Evolutionary conservation across 192 early-diverging fungal genomes (phyloP).

Genomic region (Coemansia brasiliensis): DNA sequence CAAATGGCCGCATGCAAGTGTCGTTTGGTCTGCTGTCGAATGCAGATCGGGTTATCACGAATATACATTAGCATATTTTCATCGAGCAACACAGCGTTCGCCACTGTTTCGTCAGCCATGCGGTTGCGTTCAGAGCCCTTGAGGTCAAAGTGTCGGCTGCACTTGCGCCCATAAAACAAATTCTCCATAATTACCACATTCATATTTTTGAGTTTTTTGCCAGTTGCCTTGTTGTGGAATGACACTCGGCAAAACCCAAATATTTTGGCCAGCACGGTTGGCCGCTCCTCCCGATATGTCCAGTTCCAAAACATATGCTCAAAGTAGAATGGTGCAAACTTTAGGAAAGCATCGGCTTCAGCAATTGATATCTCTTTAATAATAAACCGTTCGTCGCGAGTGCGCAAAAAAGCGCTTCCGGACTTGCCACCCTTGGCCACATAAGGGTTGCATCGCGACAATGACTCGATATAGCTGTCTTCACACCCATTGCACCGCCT

Average conservation of each 20-base stretch:
- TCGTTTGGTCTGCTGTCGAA: slow-evolving; percentile 86
- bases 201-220: slow-evolving; percentile 77
- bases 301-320: slow-evolving; percentile 63
- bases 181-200: slow-evolving; percentile 97
- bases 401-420: slow-evolving; percentile 88
- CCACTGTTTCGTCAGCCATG: slow-evolving; percentile 83
- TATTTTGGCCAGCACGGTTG: slow-evolving; percentile 83
- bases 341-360: slow-evolving; percentile 84
- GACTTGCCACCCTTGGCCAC: slow-evolving; percentile 87
- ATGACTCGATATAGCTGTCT: slow-evolving; percentile 77
- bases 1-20: slow-evolving; percentile 80
- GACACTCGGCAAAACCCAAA: slow-evolving; percentile 92
- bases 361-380: slow-evolving; percentile 85
- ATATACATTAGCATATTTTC: slow-evolving; percentile 83
- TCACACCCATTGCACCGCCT: slow-evolving; percentile 83
- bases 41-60: slow-evolving; percentile 84
- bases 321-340: slow-evolving; percentile 92
- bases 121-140: slow-evolving; percentile 96
- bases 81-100: slow-evolving; percentile 87
- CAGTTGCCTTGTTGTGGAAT: slow-evolving; percentile 79
- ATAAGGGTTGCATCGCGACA: slow-evolving; percentile 86
- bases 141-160: slow-evolving; percentile 82
- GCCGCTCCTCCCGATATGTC: slow-evolving; percentile 56
- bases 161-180: slow-evolving; percentile 79
- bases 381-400: slow-evolving; percentile 86